Percentiles rank a stretch among this genome's conserved stretches.
phyloP scores from a whole-genome alignment of 2,329 filamentous ascomycete genomes.

The Hymenoscyphus linearis region DNA sequence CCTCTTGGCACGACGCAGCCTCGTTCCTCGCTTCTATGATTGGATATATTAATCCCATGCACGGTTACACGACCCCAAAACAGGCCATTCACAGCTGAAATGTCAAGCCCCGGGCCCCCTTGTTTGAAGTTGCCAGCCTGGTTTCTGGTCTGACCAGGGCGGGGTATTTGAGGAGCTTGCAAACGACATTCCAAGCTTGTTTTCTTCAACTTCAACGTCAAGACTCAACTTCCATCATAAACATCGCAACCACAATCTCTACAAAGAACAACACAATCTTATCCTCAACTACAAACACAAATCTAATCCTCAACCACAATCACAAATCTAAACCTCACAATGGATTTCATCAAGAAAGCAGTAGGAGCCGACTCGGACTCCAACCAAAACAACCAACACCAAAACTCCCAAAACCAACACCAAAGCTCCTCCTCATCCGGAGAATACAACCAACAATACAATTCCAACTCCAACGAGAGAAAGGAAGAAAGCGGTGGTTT shows the following conservation, averaged over 20 bases:
- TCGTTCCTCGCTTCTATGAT: too few relatives aligned
- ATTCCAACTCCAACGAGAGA: conserved; percentile 5
- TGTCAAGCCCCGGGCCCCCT: too few relatives aligned
- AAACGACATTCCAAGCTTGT: background rate
- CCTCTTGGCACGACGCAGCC: too few relatives aligned
- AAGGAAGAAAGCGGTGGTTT: conserved; percentile 39
- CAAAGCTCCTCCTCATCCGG: background rate
- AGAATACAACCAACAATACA: background rate
- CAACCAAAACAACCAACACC: conserved; percentile 18
- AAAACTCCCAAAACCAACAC: conserved; percentile 13
- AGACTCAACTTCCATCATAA: too few relatives aligned
- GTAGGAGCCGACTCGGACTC: conserved; percentile 35
- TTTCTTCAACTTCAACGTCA: too few relatives aligned
- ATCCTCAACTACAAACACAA: background rate
- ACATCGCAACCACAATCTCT: background rate
- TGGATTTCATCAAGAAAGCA: conserved; percentile 53
- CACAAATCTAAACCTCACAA: conserved; percentile 27
- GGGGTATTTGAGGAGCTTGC: too few relatives aligned
- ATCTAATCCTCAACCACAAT: background rate
- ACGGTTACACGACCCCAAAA: too few relatives aligned
- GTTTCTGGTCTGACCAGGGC: too few relatives aligned
- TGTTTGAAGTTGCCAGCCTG: too few relatives aligned
- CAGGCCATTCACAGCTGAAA: too few relatives aligned
- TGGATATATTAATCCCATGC: too few relatives aligned
- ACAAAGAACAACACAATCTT: background rate